A percentile compares a stretch with the other conserved stretches of the same genome.
phyloP scores from a whole-genome alignment of 108 stramenopile genomes.

The Stephanodiscus triporus region DNA sequence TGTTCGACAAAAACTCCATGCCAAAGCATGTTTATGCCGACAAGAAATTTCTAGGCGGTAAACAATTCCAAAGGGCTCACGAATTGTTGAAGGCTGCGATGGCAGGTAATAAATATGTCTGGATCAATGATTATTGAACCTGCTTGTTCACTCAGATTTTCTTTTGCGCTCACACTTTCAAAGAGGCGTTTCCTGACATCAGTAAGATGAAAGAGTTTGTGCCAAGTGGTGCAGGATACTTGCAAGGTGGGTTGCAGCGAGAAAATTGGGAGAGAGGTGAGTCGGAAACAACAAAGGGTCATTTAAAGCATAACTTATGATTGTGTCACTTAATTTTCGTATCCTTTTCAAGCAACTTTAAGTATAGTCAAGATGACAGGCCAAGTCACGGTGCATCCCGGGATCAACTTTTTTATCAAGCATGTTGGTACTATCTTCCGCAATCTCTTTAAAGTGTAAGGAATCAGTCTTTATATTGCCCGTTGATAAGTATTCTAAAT shows the following conservation, averaged over 20 bases:
- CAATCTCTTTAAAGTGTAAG: conserved; percentile 53
- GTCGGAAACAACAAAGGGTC: neutral
- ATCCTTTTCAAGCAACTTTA: conserved; percentile 40
- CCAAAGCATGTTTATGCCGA: conserved; percentile 55
- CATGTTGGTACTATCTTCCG: conserved; percentile 73
- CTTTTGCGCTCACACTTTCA: neutral
- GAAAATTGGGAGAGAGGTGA: conserved; percentile 71
- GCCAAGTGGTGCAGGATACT: conserved; percentile 62
- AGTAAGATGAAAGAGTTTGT: conserved; percentile 57
- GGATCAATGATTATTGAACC: neutral
- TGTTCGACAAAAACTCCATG: conserved; percentile 40
- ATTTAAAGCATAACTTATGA: neutral
- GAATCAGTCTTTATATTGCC: neutral
- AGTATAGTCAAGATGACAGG: conserved; percentile 54
- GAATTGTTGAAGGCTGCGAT: conserved; percentile 56
- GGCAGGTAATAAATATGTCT: conserved; percentile 38
- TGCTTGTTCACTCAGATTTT: neutral
- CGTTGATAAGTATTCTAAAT: neutral
- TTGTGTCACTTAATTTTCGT: neutral
- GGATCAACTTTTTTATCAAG: conserved; percentile 71
- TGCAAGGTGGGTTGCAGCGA: conserved; percentile 66
- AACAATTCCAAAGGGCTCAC: conserved; percentile 71
- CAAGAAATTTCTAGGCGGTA: conserved; percentile 71
- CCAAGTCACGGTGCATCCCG: conserved; percentile 60
- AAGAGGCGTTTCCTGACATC: conserved; percentile 67